These are phyloP conservation scores for Vanrija sp. DNA, from an alignment of 1,284 basidiomycete genomes.

Conservation along the genomic window DNA sequence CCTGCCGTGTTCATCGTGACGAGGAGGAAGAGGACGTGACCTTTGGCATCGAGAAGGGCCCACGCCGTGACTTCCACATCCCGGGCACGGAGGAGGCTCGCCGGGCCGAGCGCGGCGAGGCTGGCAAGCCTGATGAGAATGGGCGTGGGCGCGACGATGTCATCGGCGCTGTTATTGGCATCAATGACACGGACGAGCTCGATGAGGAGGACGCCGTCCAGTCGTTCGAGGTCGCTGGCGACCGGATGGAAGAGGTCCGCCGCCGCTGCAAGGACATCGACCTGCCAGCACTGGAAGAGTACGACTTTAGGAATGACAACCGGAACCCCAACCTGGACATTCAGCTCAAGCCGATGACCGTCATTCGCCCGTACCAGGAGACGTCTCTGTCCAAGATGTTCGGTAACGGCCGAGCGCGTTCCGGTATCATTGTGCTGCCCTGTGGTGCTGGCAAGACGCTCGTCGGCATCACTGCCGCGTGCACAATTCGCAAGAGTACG, in stretches of 20 bases:
- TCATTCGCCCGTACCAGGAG: constrained; percentile 95
- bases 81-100: constrained; percentile 61
- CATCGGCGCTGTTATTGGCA: constrained; percentile 79
- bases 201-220: constrained; percentile 95
- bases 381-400: constrained; percentile 98
- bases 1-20: constrained; percentile 38
- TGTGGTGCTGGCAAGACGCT: constrained; percentile 99
- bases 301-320: constrained; percentile 94
- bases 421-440: constrained; percentile 96
- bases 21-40: constrained; percentile 52
- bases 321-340: constrained; percentile 93
- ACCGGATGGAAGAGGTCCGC: constrained; percentile 89
- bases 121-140: no score
- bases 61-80: constrained; percentile 69
- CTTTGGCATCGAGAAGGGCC: constrained; percentile 74
- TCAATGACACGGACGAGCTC: constrained; percentile 81
- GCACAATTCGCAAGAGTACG: constrained; percentile 98
- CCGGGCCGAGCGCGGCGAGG: constrained; percentile 17
- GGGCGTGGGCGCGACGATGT: constrained; percentile 34
- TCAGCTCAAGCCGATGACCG: constrained; percentile 91
- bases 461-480: constrained; percentile 97
- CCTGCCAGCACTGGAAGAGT: constrained; percentile 95
- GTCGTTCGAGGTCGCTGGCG: constrained; percentile 87
- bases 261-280: constrained; percentile 90
- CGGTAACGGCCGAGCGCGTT: constrained; percentile 93